Evolutionary conservation across 495 filamentous ascomycete species (phyloP).

Genomic region (Aspergillus heteromorphus): DNA sequence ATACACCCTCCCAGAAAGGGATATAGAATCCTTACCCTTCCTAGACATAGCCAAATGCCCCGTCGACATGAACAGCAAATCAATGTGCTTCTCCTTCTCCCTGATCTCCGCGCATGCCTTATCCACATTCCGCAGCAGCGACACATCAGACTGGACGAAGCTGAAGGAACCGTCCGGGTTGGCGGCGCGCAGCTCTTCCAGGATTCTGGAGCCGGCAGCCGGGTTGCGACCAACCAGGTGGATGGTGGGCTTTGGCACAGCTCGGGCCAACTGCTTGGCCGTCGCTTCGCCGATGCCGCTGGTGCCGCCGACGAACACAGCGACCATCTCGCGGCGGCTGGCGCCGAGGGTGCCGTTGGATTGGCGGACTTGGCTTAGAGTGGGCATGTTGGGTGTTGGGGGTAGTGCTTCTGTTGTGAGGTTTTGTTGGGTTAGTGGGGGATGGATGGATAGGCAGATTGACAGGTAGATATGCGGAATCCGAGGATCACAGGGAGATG

Average conservation of each 20-base stretch:
- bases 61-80: slow-evolving; percentile 51
- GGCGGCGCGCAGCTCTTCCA: slow-evolving; percentile 32
- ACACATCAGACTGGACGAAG: slow-evolving; percentile 56
- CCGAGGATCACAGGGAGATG: no score
- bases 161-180: slow-evolving; percentile 31
- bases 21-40: slow-evolving; percentile 9
- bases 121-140: slow-evolving; percentile 56
- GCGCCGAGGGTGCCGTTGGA: slow-evolving; percentile 12
- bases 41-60: slow-evolving; percentile 11
- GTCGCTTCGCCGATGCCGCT: slow-evolving; percentile 55
- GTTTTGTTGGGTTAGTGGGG: background rate
- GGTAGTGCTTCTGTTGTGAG: background rate
- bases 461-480: background rate
- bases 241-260: slow-evolving; percentile 33
- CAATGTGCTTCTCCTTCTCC: slow-evolving; percentile 48
- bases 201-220: slow-evolving; percentile 32
- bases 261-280: slow-evolving; percentile 47
- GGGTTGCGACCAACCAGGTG: slow-evolving; percentile 45
- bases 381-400: slow-evolving; percentile 9
- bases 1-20: no score
- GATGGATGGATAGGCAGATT: background rate
- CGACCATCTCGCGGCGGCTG: slow-evolving; percentile 40
- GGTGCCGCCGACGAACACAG: slow-evolving; percentile 59
- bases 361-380: slow-evolving; percentile 8
- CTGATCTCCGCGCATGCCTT: slow-evolving; percentile 52